These are phyloP conservation scores for Wickerhamiella azyma DNA, from an alignment of 805 yeast genomes.

Conservation along the genomic window DNA sequence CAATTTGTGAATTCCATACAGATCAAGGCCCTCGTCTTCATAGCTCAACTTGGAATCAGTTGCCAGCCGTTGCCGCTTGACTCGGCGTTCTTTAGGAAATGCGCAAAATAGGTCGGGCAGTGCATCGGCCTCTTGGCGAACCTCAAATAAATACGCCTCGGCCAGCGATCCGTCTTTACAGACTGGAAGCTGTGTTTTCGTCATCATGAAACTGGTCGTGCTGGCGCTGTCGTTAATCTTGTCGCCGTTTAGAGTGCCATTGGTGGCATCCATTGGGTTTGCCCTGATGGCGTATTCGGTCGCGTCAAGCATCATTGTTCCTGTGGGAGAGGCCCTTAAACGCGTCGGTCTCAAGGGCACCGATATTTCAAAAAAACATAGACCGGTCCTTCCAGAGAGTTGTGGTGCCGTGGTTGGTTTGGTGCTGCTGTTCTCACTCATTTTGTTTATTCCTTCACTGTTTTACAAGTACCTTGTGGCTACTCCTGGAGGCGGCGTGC, in stretches of 20 bases:
- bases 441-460: slow-evolving; percentile 74
- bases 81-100: background rate
- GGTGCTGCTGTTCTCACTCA: slow-evolving; percentile 66
- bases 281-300: slow-evolving; percentile 11
- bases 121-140: background rate
- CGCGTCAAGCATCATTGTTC: slow-evolving; percentile 15
- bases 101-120: background rate
- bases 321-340: slow-evolving; percentile 16
- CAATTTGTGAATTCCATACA: background rate
- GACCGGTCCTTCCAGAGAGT: slow-evolving; percentile 72
- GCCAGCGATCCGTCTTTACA: background rate
- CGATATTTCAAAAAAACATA: slow-evolving; percentile 66
- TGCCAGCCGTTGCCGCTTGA: background rate
- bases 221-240: slow-evolving; percentile 13
- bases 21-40: background rate
- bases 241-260: slow-evolving; percentile 12
- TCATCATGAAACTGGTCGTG: slow-evolving; percentile 7
- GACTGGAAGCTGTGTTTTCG: slow-evolving; percentile 4
- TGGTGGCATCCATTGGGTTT: slow-evolving; percentile 14
- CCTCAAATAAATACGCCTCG: slow-evolving; percentile 2
- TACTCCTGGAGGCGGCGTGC: slow-evolving; percentile 42
- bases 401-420: slow-evolving; percentile 84
- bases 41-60: background rate
- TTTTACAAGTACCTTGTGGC: slow-evolving; percentile 63
- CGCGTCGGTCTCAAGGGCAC: slow-evolving; percentile 65